Conservation (phyloP, 208 protist species). For the Jaenimonas drosophilae region DNA sequence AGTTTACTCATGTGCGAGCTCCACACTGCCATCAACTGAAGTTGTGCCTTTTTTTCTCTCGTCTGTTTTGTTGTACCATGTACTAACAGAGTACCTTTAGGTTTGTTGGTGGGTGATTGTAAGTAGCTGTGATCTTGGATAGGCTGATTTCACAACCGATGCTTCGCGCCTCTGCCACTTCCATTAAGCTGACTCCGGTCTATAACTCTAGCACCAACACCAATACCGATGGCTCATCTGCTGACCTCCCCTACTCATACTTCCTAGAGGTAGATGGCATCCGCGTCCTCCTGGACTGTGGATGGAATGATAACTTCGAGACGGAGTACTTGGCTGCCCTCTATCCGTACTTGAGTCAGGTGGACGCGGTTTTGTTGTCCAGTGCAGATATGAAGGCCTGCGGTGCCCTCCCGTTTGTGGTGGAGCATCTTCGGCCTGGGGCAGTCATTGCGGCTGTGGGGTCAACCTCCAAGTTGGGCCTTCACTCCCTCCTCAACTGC, state of each 20-base stretch:
- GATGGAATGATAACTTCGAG: constrained; percentile 66
- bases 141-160: constrained; percentile 2
- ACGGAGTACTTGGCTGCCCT: constrained; percentile 35
- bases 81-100: constrained; percentile 1
- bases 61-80: neutral
- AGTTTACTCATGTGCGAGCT: too few relatives aligned
- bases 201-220: constrained; percentile 13
- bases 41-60: constrained; percentile 1
- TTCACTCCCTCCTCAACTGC: constrained; percentile 64
- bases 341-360: constrained; percentile 24
- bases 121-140: too few relatives aligned
- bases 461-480: constrained; percentile 66
- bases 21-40: neutral
- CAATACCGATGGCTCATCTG: constrained; percentile 15
- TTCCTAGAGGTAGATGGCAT: constrained; percentile 81
- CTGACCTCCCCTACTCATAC: constrained; percentile 45
- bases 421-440: constrained; percentile 51
- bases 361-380: constrained; percentile 76
- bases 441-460: constrained; percentile 48
- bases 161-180: constrained; percentile 33
- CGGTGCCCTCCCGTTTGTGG: constrained; percentile 76
- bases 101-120: too few relatives aligned
- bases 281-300: constrained; percentile 78
- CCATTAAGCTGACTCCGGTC: constrained; percentile 28
- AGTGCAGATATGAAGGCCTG: constrained; percentile 65